Evolutionary conservation across 73 alveolate genomes (phyloP).

Genomic region (Tetrahymena thermophila): DNA sequence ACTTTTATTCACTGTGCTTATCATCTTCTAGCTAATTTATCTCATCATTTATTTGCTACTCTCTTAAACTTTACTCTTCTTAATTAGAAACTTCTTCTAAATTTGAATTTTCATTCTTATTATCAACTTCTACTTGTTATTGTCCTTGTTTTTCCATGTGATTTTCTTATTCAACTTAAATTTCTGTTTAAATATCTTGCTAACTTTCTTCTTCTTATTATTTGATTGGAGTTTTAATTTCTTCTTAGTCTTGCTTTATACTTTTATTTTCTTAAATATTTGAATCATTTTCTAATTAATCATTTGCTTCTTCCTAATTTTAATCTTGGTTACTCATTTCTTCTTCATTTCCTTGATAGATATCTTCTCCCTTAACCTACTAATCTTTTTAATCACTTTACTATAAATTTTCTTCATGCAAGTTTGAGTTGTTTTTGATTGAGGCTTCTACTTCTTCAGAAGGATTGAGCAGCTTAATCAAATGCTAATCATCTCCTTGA

Average conservation of each 20-base stretch:
- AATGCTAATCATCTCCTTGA: not conserved
- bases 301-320: not conserved
- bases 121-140: not conserved
- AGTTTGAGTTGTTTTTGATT: not conserved
- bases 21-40: not conserved
- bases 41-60: too few species aligned
- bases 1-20: not conserved
- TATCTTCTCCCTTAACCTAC: not conserved
- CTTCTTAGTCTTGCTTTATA: not conserved
- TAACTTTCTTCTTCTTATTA: not conserved
- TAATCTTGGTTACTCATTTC: not conserved
- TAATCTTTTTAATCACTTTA: too few species aligned
- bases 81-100: not conserved
- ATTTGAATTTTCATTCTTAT: not conserved
- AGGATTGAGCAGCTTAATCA: not conserved
- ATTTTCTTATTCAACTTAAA: not conserved
- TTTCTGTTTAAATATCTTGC: not conserved
- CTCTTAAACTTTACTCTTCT: not conserved
- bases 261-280: too few species aligned
- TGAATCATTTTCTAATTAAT: not conserved
- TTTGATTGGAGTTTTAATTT: not conserved
- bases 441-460: not conserved
- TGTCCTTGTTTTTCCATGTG: too few species aligned
- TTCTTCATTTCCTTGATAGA: not conserved
- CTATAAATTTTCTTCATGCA: not conserved